Conservation (phyloP, 306 rosid species). For the Rosa chinensis region DNA sequence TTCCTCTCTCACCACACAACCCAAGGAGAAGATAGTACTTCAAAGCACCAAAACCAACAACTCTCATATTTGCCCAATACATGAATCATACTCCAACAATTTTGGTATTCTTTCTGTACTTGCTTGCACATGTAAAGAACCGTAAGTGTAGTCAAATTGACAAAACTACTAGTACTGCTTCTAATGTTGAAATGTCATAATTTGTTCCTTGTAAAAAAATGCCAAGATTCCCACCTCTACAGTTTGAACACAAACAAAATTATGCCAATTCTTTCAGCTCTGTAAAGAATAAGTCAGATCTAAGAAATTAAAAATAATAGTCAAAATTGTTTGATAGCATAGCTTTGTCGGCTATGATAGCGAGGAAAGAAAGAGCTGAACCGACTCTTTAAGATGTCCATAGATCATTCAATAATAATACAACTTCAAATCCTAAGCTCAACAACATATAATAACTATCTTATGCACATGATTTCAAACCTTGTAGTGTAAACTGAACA, state of each 20-base stretch:
- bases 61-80: slow-evolving; percentile 22
- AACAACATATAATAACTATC: neutral
- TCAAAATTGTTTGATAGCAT: neutral
- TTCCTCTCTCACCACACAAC: neutral
- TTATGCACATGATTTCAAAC: slow-evolving; percentile 30
- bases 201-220: neutral
- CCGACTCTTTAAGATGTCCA: neutral
- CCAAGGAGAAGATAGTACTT: neutral
- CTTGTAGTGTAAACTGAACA: slow-evolving; percentile 63
- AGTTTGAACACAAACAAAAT: neutral
- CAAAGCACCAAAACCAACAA: neutral
- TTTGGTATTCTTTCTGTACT: slow-evolving; percentile 25
- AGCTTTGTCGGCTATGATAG: neutral
- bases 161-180: neutral
- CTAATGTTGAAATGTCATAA: neutral
- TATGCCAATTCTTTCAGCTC: neutral
- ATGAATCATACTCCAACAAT: slow-evolving; percentile 38
- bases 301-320: neutral
- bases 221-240: neutral
- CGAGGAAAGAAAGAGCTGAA: neutral
- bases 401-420: neutral
- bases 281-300: neutral
- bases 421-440: neutral
- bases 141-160: neutral
- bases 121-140: slow-evolving; percentile 21